A percentile compares a stretch with the other conserved stretches of the same genome.
Evolutionary conservation across 257 asterid genomes (phyloP).

Genomic region (Voacanga thouarsii): DNA sequence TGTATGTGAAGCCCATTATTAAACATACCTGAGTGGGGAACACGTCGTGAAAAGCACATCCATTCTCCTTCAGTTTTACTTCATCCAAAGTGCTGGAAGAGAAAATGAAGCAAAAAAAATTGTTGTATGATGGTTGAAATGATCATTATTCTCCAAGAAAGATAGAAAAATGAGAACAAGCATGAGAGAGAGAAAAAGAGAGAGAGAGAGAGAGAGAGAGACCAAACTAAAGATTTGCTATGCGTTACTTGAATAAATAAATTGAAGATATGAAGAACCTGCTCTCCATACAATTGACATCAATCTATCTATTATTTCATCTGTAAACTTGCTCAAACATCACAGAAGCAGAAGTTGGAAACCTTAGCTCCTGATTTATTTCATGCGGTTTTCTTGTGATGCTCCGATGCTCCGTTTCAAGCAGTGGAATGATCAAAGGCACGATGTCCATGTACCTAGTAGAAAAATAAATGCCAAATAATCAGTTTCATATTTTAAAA

Average conservation of each 20-base stretch:
- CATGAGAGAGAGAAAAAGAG: neutral
- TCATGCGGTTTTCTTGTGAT: conserved; percentile 77
- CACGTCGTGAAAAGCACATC: conserved; percentile 78
- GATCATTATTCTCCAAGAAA: neutral
- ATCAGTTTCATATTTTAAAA: conserved; percentile 17
- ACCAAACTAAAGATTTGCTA: neutral
- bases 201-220: neutral
- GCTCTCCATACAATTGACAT: neutral
- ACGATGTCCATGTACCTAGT: conserved; percentile 89
- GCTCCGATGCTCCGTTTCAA: conserved; percentile 80
- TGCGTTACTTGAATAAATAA: neutral
- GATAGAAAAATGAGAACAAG: neutral
- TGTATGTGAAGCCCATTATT: neutral
- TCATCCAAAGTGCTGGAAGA: conserved; percentile 80
- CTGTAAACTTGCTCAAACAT: neutral
- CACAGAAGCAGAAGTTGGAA: conserved; percentile 17
- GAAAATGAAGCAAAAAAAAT: conserved; percentile 14
- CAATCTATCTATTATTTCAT: neutral
- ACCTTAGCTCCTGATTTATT: conserved; percentile 91
- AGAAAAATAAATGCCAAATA: conserved; percentile 24
- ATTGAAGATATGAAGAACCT: neutral
- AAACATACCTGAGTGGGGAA: conserved; percentile 81
- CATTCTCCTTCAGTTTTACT: conserved; percentile 92
- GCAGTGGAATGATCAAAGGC: conserved; percentile 89
- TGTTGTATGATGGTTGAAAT: conserved; percentile 14